phyloP scores from a whole-genome alignment of 805 yeast species.

The Saccharomycopsis lassenensis region DNA sequence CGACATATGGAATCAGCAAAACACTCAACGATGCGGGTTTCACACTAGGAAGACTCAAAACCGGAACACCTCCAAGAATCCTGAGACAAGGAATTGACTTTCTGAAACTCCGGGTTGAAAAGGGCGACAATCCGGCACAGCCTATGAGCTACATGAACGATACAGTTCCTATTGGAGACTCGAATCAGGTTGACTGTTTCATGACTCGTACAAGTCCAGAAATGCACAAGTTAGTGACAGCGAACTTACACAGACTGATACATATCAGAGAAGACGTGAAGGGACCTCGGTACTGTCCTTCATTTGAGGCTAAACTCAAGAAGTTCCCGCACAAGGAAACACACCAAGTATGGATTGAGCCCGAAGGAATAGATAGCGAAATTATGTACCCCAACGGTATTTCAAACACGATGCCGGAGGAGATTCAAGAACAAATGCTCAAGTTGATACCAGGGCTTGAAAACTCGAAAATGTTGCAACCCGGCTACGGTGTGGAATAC shows the following conservation, averaged over 20 bases:
- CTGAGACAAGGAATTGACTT: constrained; percentile 65
- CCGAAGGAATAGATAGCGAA: constrained; percentile 83
- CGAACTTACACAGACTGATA: constrained; percentile 69
- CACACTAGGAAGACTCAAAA: constrained; percentile 77
- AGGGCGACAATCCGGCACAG: constrained; percentile 73
- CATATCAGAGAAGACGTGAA: constrained; percentile 90
- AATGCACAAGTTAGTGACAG: constrained; percentile 57
- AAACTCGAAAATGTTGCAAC: constrained; percentile 78
- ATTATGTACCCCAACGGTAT: constrained; percentile 95
- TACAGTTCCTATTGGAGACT: constrained; percentile 42
- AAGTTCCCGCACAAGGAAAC: constrained; percentile 65
- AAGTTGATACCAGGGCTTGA: constrained; percentile 80
- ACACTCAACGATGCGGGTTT: constrained; percentile 74
- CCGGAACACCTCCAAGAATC: constrained; percentile 95
- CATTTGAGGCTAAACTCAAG: constrained; percentile 80
- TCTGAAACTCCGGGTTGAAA: constrained; percentile 48
- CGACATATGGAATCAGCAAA: constrained; percentile 79
- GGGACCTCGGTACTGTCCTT: constrained; percentile 97
- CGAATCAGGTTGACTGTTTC: constrained; percentile 56
- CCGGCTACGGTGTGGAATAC: constrained; percentile 98
- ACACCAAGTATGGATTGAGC: constrained; percentile 91
- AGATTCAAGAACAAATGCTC: constrained; percentile 69
- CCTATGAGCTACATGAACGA: constrained; percentile 87
- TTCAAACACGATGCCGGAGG: constrained; percentile 92
- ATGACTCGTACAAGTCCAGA: constrained; percentile 68